These are phyloP conservation scores for Fusarium pseudograminearum DNA, from an alignment of 2,329 filamentous ascomycete species.

Conservation along the genomic window DNA sequence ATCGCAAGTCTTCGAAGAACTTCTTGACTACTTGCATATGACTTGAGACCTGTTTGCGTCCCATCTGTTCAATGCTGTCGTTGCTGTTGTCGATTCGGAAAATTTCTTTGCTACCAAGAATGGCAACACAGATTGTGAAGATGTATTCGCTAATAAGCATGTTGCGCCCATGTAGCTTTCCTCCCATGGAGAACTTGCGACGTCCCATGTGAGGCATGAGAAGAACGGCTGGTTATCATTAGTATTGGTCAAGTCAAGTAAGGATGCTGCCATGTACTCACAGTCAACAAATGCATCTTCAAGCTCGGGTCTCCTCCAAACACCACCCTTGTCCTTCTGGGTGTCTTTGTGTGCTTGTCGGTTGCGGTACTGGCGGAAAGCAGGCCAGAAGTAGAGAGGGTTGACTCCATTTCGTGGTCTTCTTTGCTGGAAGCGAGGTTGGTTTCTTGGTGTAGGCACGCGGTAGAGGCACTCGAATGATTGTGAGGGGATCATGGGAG, in stretches of 20 bases:
- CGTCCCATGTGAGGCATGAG: slow-evolving; percentile 75
- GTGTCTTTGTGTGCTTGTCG: slow-evolving; percentile 73
- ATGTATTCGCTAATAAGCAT: slow-evolving; percentile 78
- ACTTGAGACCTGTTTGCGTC: slow-evolving; percentile 75
- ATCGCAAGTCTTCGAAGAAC: slow-evolving; percentile 71
- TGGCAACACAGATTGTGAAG: slow-evolving; percentile 57
- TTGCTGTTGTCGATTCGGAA: slow-evolving; percentile 59
- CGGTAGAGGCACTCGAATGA: slow-evolving; percentile 59
- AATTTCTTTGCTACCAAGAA: slow-evolving; percentile 58
- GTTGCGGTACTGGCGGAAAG: slow-evolving; percentile 74
- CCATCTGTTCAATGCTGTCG: slow-evolving; percentile 60
- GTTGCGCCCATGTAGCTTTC: slow-evolving; percentile 74
- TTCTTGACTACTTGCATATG: slow-evolving; percentile 78
- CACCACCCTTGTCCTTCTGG: slow-evolving; percentile 71
- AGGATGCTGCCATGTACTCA: slow-evolving; percentile 52
- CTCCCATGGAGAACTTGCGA: slow-evolving; percentile 73
- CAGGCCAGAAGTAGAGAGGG: slow-evolving; percentile 71
- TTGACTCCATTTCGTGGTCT: slow-evolving; percentile 60
- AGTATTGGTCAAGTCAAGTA: slow-evolving; percentile 25
- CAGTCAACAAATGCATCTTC: slow-evolving; percentile 77
- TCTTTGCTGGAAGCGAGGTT: slow-evolving; percentile 53
- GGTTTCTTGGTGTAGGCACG: slow-evolving; percentile 54
- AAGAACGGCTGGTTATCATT: slow-evolving; percentile 66
- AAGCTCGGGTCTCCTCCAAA: slow-evolving; percentile 63
- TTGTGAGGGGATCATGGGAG: slow-evolving; percentile 64